Evolutionary conservation across 768 basidiomycete genomes (phyloP).

Genomic region (Mycena alexandri): DNA sequence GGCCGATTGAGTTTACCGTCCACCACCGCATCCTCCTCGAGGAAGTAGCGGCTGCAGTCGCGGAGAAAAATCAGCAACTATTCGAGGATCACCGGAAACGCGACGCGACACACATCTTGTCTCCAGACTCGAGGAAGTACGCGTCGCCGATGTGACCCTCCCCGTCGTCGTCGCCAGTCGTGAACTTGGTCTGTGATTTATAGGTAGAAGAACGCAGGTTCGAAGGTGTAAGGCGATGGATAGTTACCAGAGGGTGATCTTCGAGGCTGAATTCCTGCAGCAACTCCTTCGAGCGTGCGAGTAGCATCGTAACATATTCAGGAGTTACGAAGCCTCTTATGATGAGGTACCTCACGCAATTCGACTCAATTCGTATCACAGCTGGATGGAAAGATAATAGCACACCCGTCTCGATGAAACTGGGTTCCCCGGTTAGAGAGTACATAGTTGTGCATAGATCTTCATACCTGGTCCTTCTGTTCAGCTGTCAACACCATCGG

Average conservation of each 20-base stretch:
- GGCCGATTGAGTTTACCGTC: conserved; percentile 78
- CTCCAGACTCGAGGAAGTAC: conserved; percentile 92
- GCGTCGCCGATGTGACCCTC: conserved; percentile 83
- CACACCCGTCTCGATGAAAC: conserved; percentile 74
- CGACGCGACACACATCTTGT: conserved; percentile 75
- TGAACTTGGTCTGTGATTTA: conserved; percentile 83
- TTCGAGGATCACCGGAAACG: background rate
- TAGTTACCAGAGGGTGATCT: conserved; percentile 89
- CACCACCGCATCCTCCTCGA: conserved; percentile 88
- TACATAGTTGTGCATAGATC: background rate
- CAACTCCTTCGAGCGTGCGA: conserved; percentile 79
- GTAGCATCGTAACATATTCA: conserved; percentile 71
- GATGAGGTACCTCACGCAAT: conserved; percentile 76
- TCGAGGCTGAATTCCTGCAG: conserved; percentile 83
- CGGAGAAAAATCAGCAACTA: background rate
- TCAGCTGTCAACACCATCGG: conserved; percentile 17
- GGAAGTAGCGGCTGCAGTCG: conserved; percentile 77
- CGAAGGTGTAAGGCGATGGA: too few species aligned
- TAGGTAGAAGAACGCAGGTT: too few species aligned
- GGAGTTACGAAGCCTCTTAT: conserved; percentile 77
- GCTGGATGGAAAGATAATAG: conserved; percentile 3
- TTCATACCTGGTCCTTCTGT: conserved; percentile 27
- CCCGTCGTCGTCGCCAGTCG: conserved; percentile 73
- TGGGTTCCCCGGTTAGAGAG: conserved; percentile 39
- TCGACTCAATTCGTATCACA: conserved; percentile 5